Evolutionary conservation across 1,284 basidiomycete genomes (phyloP), one percentile per base, ranked within the genome.

Genomic region (Takashimella koratensis): DNA sequence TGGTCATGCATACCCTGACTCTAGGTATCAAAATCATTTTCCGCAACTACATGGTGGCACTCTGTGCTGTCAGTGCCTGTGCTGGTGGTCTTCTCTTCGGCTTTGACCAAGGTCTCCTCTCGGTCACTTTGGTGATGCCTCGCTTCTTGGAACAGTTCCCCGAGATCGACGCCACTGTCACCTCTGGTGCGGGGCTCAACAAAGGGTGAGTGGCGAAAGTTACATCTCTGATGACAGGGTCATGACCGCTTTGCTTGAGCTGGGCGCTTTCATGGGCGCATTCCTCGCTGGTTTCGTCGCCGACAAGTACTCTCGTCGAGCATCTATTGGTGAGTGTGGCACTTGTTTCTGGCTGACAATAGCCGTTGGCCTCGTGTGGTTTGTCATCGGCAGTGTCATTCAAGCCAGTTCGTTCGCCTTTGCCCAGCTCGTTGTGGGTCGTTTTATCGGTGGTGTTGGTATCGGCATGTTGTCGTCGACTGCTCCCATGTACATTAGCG

Each of bases 401-500:
- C 72, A 74, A 54, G 63, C 70, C 1, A 42, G 64, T 4, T 46
- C 68, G 0, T 57, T 54, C 22, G 19, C 45, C 4, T 56, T 60
- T 42, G 49, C 52, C 1, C 57, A 57, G 40, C 58, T 70, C 12
- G 54, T 68, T 16, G 54, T 63, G 10, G 72, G 71, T 8, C 62
- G 71, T 6, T 60, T 48, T 47, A 46, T 69, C 41, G 62, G 56
- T 4, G 60, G 58, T 36, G 49, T 62, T 30, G 59, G 59, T 8
- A 64, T 76, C 53, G 76, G 60, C 22, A 49, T 67, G 52, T 67
- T 60, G 49, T 75, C 57, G 58, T 68, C 40, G 57, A 70, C 52
- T 1, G 68, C 76, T 11, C 77, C 77, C 24, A 61, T 74, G 27
- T 76, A 73, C 57, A 70, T 76, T 30, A 63, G 71, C 4, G 73